These are phyloP conservation scores for Tolypocladium nubicola DNA, from an alignment of 2,329 filamentous ascomycete species.

Conservation along the genomic window DNA sequence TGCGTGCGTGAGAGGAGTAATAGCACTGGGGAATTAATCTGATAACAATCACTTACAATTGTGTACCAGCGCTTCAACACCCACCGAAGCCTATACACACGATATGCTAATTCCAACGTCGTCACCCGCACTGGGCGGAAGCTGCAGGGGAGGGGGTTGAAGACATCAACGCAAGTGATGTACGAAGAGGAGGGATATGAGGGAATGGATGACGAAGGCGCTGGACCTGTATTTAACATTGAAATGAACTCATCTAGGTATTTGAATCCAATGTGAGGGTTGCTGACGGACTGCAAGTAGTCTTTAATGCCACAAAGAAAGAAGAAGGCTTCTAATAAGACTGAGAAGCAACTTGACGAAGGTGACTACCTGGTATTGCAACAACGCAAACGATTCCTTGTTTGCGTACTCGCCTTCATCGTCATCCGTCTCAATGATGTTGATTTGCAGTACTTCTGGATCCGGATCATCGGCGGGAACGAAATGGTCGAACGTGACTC, in stretches of 20 bases:
- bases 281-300: neutral
- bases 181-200: neutral
- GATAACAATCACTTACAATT: neutral
- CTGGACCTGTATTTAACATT: neutral
- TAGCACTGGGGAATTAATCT: neutral
- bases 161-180: neutral
- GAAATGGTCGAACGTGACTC: no score
- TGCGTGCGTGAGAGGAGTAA: no score
- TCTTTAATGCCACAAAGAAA: neutral
- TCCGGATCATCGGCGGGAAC: no score
- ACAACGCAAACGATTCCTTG: neutral
- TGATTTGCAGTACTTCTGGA: no score
- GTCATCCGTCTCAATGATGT: no score
- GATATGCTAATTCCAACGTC: neutral
- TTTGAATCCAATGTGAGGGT: neutral
- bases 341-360: neutral
- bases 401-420: no score
- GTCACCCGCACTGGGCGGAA: neutral
- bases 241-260: neutral
- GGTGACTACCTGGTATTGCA: neutral
- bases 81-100: neutral
- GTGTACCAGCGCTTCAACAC: neutral
- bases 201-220: neutral
- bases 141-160: neutral
- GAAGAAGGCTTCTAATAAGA: neutral